Conservation (phyloP, 257 asterid species). For the Rauvolfia tetraphylla region DNA sequence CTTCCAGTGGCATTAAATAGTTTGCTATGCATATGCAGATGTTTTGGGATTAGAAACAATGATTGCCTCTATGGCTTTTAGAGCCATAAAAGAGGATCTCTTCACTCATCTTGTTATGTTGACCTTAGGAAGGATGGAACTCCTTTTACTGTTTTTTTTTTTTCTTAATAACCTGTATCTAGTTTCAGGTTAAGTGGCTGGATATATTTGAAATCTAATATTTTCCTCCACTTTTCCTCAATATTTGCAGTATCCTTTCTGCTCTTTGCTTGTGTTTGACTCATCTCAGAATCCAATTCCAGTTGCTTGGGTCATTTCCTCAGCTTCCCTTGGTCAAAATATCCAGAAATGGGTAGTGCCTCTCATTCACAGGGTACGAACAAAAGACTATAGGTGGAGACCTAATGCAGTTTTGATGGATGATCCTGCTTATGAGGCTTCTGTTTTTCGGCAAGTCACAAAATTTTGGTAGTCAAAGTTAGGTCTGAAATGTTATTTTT, state of each 20-base stretch:
- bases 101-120: background rate
- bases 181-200: too few relatives aligned
- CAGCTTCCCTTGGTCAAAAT: background rate
- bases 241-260: background rate
- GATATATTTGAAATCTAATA: background rate
- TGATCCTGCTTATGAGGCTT: constrained; percentile 10
- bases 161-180: too few relatives aligned
- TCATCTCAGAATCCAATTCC: constrained; percentile 4
- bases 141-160: background rate
- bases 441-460: background rate
- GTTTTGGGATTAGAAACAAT: background rate
- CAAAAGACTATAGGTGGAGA: constrained; percentile 6
- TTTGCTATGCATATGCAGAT: background rate
- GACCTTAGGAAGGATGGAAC: background rate
- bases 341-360: background rate
- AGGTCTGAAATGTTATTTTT: background rate
- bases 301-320: constrained; percentile 7
- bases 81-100: background rate
- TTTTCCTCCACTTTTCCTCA: background rate
- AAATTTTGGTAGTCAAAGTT: background rate
- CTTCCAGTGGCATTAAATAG: background rate
- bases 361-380: background rate
- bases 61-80: background rate
- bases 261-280: constrained; percentile 7
- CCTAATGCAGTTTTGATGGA: constrained; percentile 2